Conservation (phyloP, 352 stramenopile genomes). For the Phytophthora palmivora region DNA sequence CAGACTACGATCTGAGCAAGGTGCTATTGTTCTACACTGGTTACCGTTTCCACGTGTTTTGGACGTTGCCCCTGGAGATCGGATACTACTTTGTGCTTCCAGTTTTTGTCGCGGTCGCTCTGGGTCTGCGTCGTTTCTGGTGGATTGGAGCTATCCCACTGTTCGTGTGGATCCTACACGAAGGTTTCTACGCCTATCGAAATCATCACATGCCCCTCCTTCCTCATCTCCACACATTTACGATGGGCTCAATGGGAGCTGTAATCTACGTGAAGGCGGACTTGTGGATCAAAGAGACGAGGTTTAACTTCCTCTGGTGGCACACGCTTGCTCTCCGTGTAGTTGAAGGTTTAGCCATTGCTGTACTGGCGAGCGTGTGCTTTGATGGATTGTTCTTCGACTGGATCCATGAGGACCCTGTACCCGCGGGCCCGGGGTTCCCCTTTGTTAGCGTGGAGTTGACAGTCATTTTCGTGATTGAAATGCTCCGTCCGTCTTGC, state of each 20-base stretch:
- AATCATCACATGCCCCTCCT: slow-evolving; percentile 19
- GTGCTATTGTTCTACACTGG: slow-evolving; percentile 44
- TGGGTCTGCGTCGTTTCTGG: slow-evolving; percentile 35
- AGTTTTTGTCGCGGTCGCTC: slow-evolving; percentile 33
- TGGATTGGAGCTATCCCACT: slow-evolving; percentile 29
- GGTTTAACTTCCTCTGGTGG: slow-evolving; percentile 26
- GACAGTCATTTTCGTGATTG: slow-evolving; percentile 26
- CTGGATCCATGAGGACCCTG: slow-evolving; percentile 27
- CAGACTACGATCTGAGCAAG: slow-evolving; percentile 43
- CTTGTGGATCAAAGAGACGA: slow-evolving; percentile 27
- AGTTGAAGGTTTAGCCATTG: slow-evolving; percentile 33
- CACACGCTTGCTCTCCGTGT: slow-evolving; percentile 35
- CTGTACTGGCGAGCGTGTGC: slow-evolving; percentile 27
- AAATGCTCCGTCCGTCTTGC: slow-evolving; percentile 33
- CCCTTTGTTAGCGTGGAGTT: slow-evolving; percentile 24
- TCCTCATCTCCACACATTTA: slow-evolving; percentile 39
- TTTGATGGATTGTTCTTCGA: slow-evolving; percentile 36
- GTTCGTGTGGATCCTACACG: slow-evolving; percentile 30
- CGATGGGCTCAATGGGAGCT: slow-evolving; percentile 43
- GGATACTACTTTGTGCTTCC: slow-evolving; percentile 53
- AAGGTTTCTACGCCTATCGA: slow-evolving; percentile 26
- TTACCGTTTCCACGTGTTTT: slow-evolving; percentile 51
- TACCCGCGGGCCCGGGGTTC: slow-evolving; percentile 17
- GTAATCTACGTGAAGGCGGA: slow-evolving; percentile 37
- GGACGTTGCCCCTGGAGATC: slow-evolving; percentile 32